Percentiles rank a stretch among this genome's conserved stretches.
Evolutionary conservation across 2,329 filamentous ascomycete species (phyloP).

Genomic region (Daldinia sp.): DNA sequence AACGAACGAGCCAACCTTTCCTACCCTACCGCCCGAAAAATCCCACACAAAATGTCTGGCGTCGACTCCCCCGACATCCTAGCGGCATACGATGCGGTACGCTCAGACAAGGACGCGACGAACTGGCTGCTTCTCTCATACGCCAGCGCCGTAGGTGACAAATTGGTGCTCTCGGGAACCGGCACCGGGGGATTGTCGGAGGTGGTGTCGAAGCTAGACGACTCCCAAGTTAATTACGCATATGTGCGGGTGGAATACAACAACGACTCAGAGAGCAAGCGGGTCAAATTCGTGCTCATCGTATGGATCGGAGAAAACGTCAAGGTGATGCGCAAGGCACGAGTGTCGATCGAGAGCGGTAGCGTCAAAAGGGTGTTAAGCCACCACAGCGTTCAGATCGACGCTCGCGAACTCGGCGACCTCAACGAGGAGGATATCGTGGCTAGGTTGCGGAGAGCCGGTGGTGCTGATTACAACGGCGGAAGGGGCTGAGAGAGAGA

Average conservation of each 20-base stretch:
- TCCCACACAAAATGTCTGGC: slow-evolving; percentile 62
- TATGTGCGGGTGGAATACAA: slow-evolving; percentile 76
- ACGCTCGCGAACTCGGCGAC: slow-evolving; percentile 70
- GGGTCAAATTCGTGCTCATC: slow-evolving; percentile 76
- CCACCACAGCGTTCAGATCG: slow-evolving; percentile 75
- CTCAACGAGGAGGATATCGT: slow-evolving; percentile 73
- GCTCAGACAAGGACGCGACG: slow-evolving; percentile 72
- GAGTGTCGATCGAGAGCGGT: slow-evolving; percentile 75
- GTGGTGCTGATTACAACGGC: slow-evolving; percentile 78
- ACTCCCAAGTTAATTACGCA: slow-evolving; percentile 72
- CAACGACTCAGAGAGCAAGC: slow-evolving; percentile 76
- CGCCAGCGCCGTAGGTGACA: slow-evolving; percentile 66
- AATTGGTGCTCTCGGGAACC: slow-evolving; percentile 66
- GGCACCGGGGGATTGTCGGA: slow-evolving; percentile 72
- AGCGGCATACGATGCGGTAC: slow-evolving; percentile 74
- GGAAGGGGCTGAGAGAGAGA: slow-evolving; percentile 63
- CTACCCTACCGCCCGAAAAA: slow-evolving; percentile 11
- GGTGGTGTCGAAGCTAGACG: slow-evolving; percentile 67
- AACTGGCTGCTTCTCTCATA: slow-evolving; percentile 78
- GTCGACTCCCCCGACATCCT: slow-evolving; percentile 69
- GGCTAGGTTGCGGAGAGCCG: slow-evolving; percentile 70
- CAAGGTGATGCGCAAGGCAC: slow-evolving; percentile 77
- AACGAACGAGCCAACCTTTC: slow-evolving; percentile 16
- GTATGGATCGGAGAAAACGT: slow-evolving; percentile 76
- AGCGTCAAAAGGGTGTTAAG: slow-evolving; percentile 72